Conservation (phyloP, 495 filamentous ascomycete species). For the Darksidea phi region DNA sequence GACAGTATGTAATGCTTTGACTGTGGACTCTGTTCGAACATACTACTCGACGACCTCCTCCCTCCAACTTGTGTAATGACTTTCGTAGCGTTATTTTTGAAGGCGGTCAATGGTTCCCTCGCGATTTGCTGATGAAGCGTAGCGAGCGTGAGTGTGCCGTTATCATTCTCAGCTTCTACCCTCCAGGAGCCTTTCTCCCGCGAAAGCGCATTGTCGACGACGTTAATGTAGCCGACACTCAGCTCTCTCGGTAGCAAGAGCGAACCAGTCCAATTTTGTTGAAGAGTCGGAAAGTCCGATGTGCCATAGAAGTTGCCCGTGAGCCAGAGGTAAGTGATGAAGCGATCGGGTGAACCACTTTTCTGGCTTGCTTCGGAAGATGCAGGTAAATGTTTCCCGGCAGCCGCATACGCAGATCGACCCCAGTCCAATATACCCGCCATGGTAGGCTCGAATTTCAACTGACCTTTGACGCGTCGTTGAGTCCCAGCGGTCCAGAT, state of each 20-base stretch:
- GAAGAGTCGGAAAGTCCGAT: not conserved
- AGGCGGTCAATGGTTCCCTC: not conserved
- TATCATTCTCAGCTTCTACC: not conserved
- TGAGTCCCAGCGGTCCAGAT: not conserved
- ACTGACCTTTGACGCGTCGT: not conserved
- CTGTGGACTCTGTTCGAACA: not conserved
- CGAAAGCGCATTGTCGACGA: not conserved
- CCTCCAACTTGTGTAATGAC: not conserved
- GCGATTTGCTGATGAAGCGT: not conserved
- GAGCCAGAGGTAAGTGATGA: conserved; percentile 4
- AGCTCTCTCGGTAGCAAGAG: conserved; percentile 4
- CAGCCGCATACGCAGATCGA: conserved; percentile 1
- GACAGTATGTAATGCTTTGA: not conserved
- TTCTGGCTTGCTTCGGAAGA: not conserved
- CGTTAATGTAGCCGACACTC: not conserved
- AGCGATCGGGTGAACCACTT: conserved; percentile 1
- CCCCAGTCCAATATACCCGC: conserved; percentile 4
- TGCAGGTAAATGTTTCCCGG: not conserved
- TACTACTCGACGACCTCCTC: not conserved
- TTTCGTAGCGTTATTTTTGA: not conserved
- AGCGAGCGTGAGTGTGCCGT: not conserved
- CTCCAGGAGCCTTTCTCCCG: conserved; percentile 4
- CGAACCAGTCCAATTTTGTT: not conserved
- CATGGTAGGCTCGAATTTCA: conserved; percentile 2
- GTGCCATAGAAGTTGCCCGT: conserved; percentile 1